Conservation (phyloP, 192 early-diverging fungal species). For the Glomus cerebriforme region DNA sequence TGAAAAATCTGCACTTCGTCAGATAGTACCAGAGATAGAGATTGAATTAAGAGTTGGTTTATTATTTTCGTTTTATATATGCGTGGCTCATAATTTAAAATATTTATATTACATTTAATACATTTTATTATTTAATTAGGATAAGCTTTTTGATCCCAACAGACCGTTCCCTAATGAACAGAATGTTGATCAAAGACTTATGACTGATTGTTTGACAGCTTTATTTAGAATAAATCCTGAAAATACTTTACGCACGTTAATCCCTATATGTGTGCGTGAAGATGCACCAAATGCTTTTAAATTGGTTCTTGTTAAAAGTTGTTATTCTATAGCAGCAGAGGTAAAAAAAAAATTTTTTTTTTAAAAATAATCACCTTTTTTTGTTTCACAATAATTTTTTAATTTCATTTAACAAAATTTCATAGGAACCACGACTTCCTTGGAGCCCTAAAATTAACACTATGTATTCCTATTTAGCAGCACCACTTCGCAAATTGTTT, state of each 20-base stretch:
- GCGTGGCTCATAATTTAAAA: background rate
- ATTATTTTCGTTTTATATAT: background rate
- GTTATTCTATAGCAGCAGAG: conserved; percentile 71
- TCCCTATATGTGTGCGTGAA: conserved; percentile 70
- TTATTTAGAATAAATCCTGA: conserved; percentile 76
- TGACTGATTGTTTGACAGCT: conserved; percentile 72
- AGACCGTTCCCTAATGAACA: conserved; percentile 51
- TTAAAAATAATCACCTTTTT: background rate
- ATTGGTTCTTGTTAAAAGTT: conserved; percentile 77
- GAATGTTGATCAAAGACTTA: conserved; percentile 76
- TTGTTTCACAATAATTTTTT: background rate
- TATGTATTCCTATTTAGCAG: conserved; percentile 59
- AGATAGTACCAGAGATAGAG: conserved; percentile 75
- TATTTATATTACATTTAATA: background rate
- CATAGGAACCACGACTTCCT: conserved; percentile 51
- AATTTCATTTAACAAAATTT: background rate
- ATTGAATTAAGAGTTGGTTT: conserved; percentile 64
- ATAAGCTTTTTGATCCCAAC: conserved; percentile 66
- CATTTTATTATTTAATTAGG: conserved; percentile 36
- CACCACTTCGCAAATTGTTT: conserved; percentile 67
- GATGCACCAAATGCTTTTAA: conserved; percentile 75
- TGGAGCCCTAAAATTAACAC: conserved; percentile 68
- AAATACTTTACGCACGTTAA: conserved; percentile 67
- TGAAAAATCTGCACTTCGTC: conserved; percentile 62
- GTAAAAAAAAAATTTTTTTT: background rate